Evolutionary conservation across 1,284 basidiomycete genomes (phyloP), one percentile per base, ranked within the genome.

Genomic region (Ceratobasidium sp.): DNA sequence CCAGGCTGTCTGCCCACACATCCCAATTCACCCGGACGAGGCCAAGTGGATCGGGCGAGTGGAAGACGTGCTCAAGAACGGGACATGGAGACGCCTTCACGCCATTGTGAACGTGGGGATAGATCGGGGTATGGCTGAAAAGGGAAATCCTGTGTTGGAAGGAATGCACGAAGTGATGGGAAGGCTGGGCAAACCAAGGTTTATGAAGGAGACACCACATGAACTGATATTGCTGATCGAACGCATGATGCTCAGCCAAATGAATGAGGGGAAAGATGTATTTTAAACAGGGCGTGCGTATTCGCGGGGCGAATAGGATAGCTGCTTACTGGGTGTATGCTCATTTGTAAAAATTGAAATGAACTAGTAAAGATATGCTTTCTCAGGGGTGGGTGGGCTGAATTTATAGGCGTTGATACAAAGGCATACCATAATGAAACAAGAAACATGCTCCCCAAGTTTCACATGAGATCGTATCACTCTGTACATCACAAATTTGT

Each of bases 11-110:
- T 73, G 70, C 44, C 70, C 70, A 38, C 40, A 62, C 0, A 48
- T 73, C n/a, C 57, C 70, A 15, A 73, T 73, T 20, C 23, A n/a
- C n/a, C n/a, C 56, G 20, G 70, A 73, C 26, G 70, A 73, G 40
- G 70, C 38, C 12, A 73, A 48, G 28, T 73, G 70, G 70, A 62
- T 73, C n/a, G 44, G 17, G 12, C 70, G 70, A 44, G 57, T 73
- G n/a, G 70, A 73, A 26, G 70, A 73, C 33, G n/a, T 73, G 23
- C 42, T 73, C 10, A 48, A 33, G 15, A 73, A 73, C 42, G 70
- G 70, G 44, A 26, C 42, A 17, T 73, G 70, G 70, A 17, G 10
- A 2, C 23, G 15, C 12, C 20, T 42, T 33, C 12, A 73, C 13
- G 4, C 20, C 12, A 28, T 73, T 13, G 12, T 62, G 5, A 62